Conservation (phyloP, 345 rosid species). For the Eucalyptus urophylla region DNA sequence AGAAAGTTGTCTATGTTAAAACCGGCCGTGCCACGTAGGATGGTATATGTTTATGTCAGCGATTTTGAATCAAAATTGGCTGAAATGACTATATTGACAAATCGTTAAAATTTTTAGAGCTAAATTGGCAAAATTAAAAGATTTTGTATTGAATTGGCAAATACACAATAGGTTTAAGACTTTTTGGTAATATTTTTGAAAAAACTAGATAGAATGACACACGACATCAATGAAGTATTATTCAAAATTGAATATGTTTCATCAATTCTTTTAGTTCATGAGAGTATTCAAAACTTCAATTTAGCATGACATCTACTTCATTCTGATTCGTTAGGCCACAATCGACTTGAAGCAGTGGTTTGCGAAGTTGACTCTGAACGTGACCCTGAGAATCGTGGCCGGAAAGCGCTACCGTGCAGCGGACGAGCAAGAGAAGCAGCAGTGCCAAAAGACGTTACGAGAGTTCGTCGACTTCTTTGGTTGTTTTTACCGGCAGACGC, state of each 20-base stretch:
- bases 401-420: slow-evolving; percentile 10
- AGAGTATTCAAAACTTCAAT: background rate
- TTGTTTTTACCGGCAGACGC: slow-evolving; percentile 2
- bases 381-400: slow-evolving; percentile 8
- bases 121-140: too few relatives aligned
- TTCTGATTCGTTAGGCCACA: background rate
- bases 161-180: too few relatives aligned
- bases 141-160: too few relatives aligned
- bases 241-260: background rate
- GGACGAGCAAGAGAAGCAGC: background rate
- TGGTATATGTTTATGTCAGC: accelerated
- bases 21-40: accelerated
- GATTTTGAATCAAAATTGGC: too few relatives aligned
- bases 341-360: slow-evolving; percentile 15
- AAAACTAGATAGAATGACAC: background rate
- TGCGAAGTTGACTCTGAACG: slow-evolving; percentile 4
- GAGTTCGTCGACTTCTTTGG: background rate
- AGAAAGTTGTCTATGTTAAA: too few relatives aligned
- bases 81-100: too few relatives aligned
- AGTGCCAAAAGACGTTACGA: background rate
- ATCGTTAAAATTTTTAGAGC: accelerated
- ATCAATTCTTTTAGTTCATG: background rate
- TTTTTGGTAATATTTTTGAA: background rate
- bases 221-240: background rate
- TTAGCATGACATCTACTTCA: background rate